Conservation (phyloP, 208 protist genomes). For the Leishmania amazonensis region DNA sequence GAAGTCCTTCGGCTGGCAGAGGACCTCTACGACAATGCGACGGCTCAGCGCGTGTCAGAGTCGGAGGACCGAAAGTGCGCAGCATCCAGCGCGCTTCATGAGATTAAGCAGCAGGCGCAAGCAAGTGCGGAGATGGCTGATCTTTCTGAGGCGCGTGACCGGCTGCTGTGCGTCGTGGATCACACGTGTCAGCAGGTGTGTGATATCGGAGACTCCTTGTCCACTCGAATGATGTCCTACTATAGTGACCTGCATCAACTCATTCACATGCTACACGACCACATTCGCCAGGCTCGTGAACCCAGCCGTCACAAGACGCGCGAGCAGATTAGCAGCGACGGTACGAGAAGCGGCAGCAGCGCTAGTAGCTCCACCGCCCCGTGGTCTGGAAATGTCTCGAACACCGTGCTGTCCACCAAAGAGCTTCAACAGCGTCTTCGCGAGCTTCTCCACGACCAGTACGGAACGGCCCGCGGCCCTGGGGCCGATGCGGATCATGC, state of each 20-base stretch:
- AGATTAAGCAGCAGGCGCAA: constrained; percentile 10
- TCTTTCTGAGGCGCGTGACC: constrained; percentile 11
- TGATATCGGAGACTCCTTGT: constrained; percentile 44
- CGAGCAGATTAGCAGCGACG: background rate
- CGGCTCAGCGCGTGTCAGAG: background rate
- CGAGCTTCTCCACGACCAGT: constrained; percentile 33
- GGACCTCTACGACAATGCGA: constrained; percentile 19
- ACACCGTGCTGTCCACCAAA: background rate
- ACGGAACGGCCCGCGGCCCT: constrained; percentile 12
- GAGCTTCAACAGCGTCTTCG: constrained; percentile 18
- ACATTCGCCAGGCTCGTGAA: constrained; percentile 22
- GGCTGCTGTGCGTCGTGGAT: constrained; percentile 35
- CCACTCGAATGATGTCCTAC: constrained; percentile 47
- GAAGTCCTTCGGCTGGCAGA: constrained; percentile 33
- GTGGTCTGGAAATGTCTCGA: background rate
- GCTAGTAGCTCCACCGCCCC: constrained; percentile 2
- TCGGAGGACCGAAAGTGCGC: constrained; percentile 1
- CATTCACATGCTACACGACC: constrained; percentile 51
- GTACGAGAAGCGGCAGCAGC: constrained; percentile 4
- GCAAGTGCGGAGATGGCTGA: background rate
- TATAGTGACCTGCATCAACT: constrained; percentile 71
- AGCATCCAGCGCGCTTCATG: constrained; percentile 4
- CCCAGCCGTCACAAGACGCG: background rate
- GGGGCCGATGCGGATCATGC: background rate
- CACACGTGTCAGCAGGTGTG: constrained; percentile 47